Evolutionary conservation across 331 rosid species (phyloP), one percentile per base, ranked within the genome.

Genomic region (Cydonia oblonga): DNA sequence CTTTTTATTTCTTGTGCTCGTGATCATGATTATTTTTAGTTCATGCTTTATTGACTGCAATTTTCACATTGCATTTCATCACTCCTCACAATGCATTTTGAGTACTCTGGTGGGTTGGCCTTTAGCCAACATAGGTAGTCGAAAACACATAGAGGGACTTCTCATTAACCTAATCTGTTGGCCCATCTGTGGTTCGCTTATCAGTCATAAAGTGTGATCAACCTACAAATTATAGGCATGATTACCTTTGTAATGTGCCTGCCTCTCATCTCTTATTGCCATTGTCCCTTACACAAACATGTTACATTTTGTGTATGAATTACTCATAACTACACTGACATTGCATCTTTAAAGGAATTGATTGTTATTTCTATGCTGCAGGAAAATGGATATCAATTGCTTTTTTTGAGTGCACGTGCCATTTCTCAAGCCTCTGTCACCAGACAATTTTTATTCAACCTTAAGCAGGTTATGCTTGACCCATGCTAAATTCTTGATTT

Each of bases 391-490:
- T 95, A 95, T 81, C 88, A 95, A 42, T 70, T 95, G 70, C 99
- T 95, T 77, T 95, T 95, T 86, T 90, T 95, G 76, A 95, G 99
- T 78, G 99, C 99, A 20, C 96, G 99, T 51, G 84, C 99, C 77
- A 95, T 95, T 80, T 89, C 97, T 76, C 99, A 95, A 81, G 96
- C 97, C 57, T 85, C 84, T 75, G 70, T 63, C 69, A 95, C 99
- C 26, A 84, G 97, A 61, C 99, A 87, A 66, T 95, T 95, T 85
- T 83, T 95, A 38, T 64, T 86, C 82, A 95, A 91, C 83, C 96
- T 95, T 76, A 95, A 88, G 84, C 97, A 90, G 97, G 99, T 91
- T 18, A 67, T 82, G 78, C 58, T 61, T 46, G 35, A 73, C 64
- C 74, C 30, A 76, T 64, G 42, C 61, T 69, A 58, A 25, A 69